Conservation (phyloP, 2,329 filamentous ascomycete species). For the Basipetospora chlamydospora region DNA sequence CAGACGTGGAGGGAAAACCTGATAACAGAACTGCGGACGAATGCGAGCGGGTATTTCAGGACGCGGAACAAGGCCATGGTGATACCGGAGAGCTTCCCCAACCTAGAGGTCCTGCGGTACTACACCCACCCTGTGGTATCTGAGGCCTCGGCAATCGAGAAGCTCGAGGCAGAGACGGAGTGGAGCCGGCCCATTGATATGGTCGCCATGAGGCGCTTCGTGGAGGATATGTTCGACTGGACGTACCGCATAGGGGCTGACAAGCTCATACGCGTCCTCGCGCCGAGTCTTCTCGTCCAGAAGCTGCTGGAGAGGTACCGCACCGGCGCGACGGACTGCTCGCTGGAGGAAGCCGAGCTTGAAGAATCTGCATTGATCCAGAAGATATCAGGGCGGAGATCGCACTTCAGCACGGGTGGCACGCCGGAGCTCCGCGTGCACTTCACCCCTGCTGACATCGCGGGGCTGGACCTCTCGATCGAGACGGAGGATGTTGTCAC, state of each 20-base stretch:
- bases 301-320: constrained; percentile 24
- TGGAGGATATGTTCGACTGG: constrained; percentile 77
- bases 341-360: constrained; percentile 16
- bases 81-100: constrained; percentile 73
- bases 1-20: constrained; percentile 58
- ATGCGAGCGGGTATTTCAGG: constrained; percentile 69
- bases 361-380: constrained; percentile 42
- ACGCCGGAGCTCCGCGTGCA: constrained; percentile 65
- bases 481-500: constrained; percentile 47
- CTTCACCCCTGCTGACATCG: constrained; percentile 61
- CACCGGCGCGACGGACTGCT: neutral
- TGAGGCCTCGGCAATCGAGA: constrained; percentile 36
- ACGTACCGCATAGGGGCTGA: constrained; percentile 60
- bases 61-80: constrained; percentile 57
- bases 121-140: constrained; percentile 85
- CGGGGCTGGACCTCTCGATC: constrained; percentile 58
- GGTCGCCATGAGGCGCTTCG: constrained; percentile 55
- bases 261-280: constrained; percentile 71
- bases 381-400: constrained; percentile 51
- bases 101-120: constrained; percentile 62
- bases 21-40: constrained; percentile 63
- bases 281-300: constrained; percentile 57
- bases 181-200: constrained; percentile 55
- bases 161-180: constrained; percentile 34
- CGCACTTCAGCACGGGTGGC: constrained; percentile 60